Conservation (phyloP, 1,284 basidiomycete genomes). For the Naganishia albida region DNA sequence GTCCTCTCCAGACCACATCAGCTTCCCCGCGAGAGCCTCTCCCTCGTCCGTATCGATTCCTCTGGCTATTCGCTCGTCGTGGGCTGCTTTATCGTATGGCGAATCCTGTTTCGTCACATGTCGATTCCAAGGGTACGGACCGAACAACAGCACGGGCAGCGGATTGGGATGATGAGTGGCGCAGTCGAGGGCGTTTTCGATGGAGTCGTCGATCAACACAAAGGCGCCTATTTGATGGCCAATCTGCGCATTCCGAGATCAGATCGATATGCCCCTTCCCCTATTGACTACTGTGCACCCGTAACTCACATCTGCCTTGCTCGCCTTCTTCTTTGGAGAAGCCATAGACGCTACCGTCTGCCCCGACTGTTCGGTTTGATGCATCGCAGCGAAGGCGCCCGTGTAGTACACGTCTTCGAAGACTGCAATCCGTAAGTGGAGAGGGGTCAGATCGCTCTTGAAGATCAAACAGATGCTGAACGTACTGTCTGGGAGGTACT, state of each 20-base stretch:
- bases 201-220: slow-evolving; percentile 73
- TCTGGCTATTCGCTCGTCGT: slow-evolving; percentile 57
- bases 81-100: slow-evolving; percentile 61
- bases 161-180: slow-evolving; percentile 50
- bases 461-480: slow-evolving; percentile 59
- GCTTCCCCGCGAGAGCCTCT: slow-evolving; percentile 39
- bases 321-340: slow-evolving; percentile 56
- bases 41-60: slow-evolving; percentile 52
- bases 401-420: slow-evolving; percentile 73
- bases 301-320: slow-evolving; percentile 66
- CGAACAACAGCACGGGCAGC: slow-evolving; percentile 69
- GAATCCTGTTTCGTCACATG: slow-evolving; percentile 53
- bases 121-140: slow-evolving; percentile 74
- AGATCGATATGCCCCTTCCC: no score
- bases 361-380: slow-evolving; percentile 36
- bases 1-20: slow-evolving; percentile 47
- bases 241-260: slow-evolving; percentile 54
- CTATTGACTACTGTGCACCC: not conserved
- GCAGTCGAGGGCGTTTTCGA: slow-evolving; percentile 71
- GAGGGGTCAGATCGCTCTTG: not conserved
- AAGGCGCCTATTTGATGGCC: slow-evolving; percentile 65
- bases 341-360: slow-evolving; percentile 13
- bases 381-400: slow-evolving; percentile 63
- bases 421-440: slow-evolving; percentile 47
- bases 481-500: slow-evolving; percentile 64